Evolutionary conservation across 768 basidiomycete species (phyloP), one percentile per base, ranked within the genome.

Genomic region (Asterophora lycoperdoides): DNA sequence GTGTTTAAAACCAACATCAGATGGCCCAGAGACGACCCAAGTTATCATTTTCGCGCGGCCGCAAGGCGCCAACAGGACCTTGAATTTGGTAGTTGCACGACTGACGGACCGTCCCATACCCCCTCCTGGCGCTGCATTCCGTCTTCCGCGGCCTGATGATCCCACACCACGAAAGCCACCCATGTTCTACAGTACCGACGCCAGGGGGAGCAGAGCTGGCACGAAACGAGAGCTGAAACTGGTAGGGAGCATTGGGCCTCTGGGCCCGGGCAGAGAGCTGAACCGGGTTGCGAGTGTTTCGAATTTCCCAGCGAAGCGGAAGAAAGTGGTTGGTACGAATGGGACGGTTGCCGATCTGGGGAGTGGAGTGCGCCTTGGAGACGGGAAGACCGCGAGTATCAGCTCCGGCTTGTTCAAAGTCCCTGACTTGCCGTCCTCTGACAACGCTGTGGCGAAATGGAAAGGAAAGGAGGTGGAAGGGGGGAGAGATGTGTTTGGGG

Each of bases 101-200:
- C 73, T 87, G 51, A 70, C 74, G 69, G 34, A 60, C 76, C 56
- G 59, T 64, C 13, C 39, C 15, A 58, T 56, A 17, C 71, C 69
- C 1, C 11, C 45, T 6, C 53, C 63, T 29, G 58, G 64, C 13
- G 62, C 73, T 8, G 58, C 56, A 1, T 52, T 59, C 5, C 70
- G 77, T 5, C 60, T 69, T 0, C 84, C 83, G 4, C 73, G 88
- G 30, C 88, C 88, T 0, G 88, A 90, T 52, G 88, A 90, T 52
- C 88, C 86, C 0, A 87, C 82, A 5, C 88, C 88, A 7, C 84
- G 88, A 14, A 71, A 75, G 23, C 86, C 86, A 0, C 84, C 86
- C 6, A 47, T 70, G 38, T 53, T 68, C 39, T 70, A 75, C 3
- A 52, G 57, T 19, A 46, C 30, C 17, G 52, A 49, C 18, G 51